Percentiles rank a stretch among this genome's conserved stretches.
Conservation (phyloP, 805 yeast species). For the Ogataea saltuana region DNA sequence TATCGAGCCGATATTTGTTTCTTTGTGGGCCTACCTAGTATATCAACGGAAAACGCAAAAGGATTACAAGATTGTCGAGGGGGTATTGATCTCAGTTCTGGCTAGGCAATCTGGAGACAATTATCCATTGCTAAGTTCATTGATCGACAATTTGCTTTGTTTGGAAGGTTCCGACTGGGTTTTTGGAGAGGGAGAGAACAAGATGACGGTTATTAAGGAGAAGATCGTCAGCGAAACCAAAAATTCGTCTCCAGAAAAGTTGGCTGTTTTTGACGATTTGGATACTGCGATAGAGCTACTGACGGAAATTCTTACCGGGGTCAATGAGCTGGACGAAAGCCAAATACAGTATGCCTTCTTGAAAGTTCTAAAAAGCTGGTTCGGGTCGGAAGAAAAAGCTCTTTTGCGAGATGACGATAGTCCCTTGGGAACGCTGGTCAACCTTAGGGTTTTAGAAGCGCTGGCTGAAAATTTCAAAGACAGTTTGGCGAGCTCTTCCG, state of each 20-base stretch:
- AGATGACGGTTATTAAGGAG: slow-evolving; percentile 30
- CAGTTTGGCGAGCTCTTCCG: slow-evolving; percentile 53
- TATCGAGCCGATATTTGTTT: slow-evolving; percentile 30
- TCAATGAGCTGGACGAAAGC: slow-evolving; percentile 51
- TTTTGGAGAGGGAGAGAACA: slow-evolving; percentile 44
- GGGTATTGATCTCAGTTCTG: slow-evolving; percentile 39
- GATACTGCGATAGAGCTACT: slow-evolving; percentile 43
- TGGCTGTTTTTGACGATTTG: slow-evolving; percentile 41
- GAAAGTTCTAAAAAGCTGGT: slow-evolving; percentile 60
- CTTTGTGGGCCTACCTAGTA: slow-evolving; percentile 47
- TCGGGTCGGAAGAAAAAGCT: slow-evolving; percentile 29
- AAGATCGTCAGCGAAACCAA: slow-evolving; percentile 9
- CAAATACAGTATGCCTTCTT: slow-evolving; percentile 50
- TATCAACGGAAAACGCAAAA: slow-evolving; percentile 37
- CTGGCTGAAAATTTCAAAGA: slow-evolving; percentile 60
- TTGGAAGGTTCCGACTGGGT: slow-evolving; percentile 41
- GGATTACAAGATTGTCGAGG: slow-evolving; percentile 38
- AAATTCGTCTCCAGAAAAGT: not conserved
- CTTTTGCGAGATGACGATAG: slow-evolving; percentile 40
- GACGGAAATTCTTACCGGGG: slow-evolving; percentile 14
- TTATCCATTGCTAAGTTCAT: slow-evolving; percentile 10
- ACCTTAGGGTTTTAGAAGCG: slow-evolving; percentile 64
- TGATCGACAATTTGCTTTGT: slow-evolving; percentile 23
- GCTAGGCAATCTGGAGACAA: slow-evolving; percentile 20
- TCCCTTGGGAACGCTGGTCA: slow-evolving; percentile 57